Evolutionary conservation across 2,329 filamentous ascomycete genomes (phyloP), one percentile per base, ranked within the genome.

Genomic region (Chrysoporthe puriensis): DNA sequence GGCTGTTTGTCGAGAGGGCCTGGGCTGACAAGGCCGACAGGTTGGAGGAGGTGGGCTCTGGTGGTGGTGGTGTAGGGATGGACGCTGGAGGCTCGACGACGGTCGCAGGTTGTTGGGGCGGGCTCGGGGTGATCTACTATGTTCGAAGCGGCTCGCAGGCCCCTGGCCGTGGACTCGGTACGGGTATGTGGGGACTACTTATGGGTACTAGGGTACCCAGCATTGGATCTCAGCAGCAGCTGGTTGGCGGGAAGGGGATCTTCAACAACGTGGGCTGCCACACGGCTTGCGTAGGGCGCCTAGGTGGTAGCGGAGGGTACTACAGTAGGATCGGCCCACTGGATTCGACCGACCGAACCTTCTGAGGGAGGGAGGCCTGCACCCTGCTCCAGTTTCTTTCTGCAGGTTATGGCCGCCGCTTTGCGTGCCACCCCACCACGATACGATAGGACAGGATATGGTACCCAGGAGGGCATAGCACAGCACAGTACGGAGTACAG

Each of bases 241-340:
- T 48, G 26, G 26, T 32, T 8, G 32, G 54, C 54, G 32, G 54
- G 54, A 34, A 34, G 54, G 32, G 32, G 18, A 18, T 36, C 43
- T 40, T 21, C n/a, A 54, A n/a, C 36, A 40, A 42, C 32, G 34
- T 26, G 40, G 36, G 40, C 57, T 43, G 36, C 26, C 36, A 40
- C 9, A 40, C 6, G 36, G 26, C 26, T 26, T 26, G 14, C 40
- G 40, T 21, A 42, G 18, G 56, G 57, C 42, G 36, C 40, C 11
- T 26, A 14, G n/a, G 34, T 60, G 40, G 57, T 26, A 60, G 57
- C n/a, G 40, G 18, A 57, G 59, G 59, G 42, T 26, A 26, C 26
- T 26, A 26, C 26, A 26, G 26, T 46, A 46, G 59, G 42, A 61
- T 61, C 59, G 59, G 59, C 42, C 43, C 59, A 46, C 36, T 61